phyloP scores from a whole-genome alignment of 192 early-diverging fungal species.

The Rhizophlyctis rosea region DNA sequence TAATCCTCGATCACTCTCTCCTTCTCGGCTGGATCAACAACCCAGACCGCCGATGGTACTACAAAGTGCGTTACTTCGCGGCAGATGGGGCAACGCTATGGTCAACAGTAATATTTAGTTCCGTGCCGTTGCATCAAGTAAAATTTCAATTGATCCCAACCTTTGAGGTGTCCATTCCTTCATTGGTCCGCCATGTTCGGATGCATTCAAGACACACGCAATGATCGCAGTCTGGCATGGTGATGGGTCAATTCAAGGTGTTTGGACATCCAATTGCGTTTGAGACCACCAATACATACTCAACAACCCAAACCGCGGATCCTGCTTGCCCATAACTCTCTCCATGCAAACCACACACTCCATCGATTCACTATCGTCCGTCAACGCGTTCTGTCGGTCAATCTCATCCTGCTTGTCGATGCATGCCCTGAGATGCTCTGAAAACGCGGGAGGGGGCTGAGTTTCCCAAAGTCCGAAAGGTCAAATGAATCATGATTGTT shows the following conservation, averaged over 20 bases:
- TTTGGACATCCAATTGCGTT: no score
- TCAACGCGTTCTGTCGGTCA: background rate
- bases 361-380: conserved; percentile 27
- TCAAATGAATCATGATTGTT: no score
- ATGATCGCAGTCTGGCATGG: conserved; percentile 42
- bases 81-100: conserved; percentile 52
- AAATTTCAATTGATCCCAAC: no score
- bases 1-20: conserved; percentile 41
- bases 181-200: conserved; percentile 46
- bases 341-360: conserved; percentile 57
- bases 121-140: no score
- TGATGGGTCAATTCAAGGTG: no score
- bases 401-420: background rate
- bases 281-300: conserved; percentile 24
- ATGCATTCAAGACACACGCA: conserved; percentile 51
- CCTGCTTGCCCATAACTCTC: conserved; percentile 34
- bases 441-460: no score
- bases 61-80: conserved; percentile 45
- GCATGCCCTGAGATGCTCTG: conserved; percentile 25
- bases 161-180: conserved; percentile 45
- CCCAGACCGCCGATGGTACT: conserved; percentile 45
- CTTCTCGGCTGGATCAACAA: conserved; percentile 29
- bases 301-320: conserved; percentile 50
- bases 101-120: no score
- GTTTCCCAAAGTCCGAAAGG: no score